Evolutionary conservation across 768 basidiomycete genomes (phyloP), one percentile per base, ranked within the genome.

Genomic region (Termitomyces sp.): DNA sequence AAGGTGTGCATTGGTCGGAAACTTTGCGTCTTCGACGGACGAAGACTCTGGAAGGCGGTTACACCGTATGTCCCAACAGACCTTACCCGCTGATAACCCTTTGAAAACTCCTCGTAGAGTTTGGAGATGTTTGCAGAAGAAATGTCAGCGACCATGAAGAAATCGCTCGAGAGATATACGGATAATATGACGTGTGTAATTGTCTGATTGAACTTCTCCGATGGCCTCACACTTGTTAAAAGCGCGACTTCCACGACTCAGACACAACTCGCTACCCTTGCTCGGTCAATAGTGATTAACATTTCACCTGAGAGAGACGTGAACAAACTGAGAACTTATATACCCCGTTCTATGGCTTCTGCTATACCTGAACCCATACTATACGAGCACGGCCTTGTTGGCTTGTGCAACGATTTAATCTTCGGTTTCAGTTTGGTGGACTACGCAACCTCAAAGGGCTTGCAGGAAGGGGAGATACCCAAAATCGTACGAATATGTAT

Each of bases 1-100:
- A 88, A 63, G 93, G 85, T 36, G 87, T 97, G 24, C 88, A 96
- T 71, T 91, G 92, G 88, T 75, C 94, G n/a, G 94, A 97, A 75
- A 95, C 94, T 0, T 78, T 96, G 39, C 78, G 95, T 37, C 77
- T 96, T 39, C 82, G 89, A 41, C 80, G 91, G 60, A 86, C 87
- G 6, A 96, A 94, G 71, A 91, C 87, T 41, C 72, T 95, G 36
- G 86, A 93, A 66, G 84, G 85, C 45, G 94, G 90, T 4, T 91
- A 89, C 66, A 90, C 84, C 65, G 93, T 88, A 16, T 7, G 59
- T 54, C 6, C 1, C 62, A 62, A 80, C 69, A 22, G n/a, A 30
- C 39, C 51, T 13, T n/a, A 44, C 49, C 7, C 36, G 24, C 47
- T 12, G 6, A 13, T 8, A 27, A 11, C 31, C 53, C 22, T 60